Conservation (phyloP, 2,329 filamentous ascomycete species). For the Xylaria sp. region DNA sequence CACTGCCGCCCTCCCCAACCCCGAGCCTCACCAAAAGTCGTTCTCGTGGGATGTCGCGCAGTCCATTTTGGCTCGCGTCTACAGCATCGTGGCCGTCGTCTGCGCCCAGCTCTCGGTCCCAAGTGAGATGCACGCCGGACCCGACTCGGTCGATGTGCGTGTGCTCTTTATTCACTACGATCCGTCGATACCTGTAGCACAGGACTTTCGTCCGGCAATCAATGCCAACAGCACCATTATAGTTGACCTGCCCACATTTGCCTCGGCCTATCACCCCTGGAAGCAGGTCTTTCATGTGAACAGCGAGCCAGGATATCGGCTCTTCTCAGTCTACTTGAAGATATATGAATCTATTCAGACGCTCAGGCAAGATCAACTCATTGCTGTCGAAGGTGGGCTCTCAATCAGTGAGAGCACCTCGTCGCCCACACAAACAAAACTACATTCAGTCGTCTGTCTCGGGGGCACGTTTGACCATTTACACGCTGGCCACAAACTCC, state of each 20-base stretch:
- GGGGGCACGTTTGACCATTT: slow-evolving; percentile 98
- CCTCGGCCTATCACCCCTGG: slow-evolving; percentile 69
- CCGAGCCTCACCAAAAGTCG: slow-evolving; percentile 61
- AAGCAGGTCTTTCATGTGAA: slow-evolving; percentile 72
- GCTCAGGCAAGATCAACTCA: slow-evolving; percentile 62
- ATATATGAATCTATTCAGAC: slow-evolving; percentile 60
- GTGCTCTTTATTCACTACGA: slow-evolving; percentile 78
- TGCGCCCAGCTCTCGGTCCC: slow-evolving; percentile 71
- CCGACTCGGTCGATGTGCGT: slow-evolving; percentile 79
- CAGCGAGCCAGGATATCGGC: slow-evolving; percentile 70
- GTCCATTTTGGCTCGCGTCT: slow-evolving; percentile 78
- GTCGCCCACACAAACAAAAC: slow-evolving; percentile 41
- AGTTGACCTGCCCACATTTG: slow-evolving; percentile 63
- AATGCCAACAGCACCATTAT: slow-evolving; percentile 60
- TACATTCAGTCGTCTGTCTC: slow-evolving; percentile 76
- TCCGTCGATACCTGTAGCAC: slow-evolving; percentile 48
- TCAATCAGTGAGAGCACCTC: slow-evolving; percentile 54
- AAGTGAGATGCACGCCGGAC: slow-evolving; percentile 68
- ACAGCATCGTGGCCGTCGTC: slow-evolving; percentile 80
- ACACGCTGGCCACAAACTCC: slow-evolving; percentile 94
- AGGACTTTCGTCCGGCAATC: slow-evolving; percentile 53
- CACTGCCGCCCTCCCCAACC: slow-evolving; percentile 65
- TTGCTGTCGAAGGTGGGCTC: slow-evolving; percentile 64
- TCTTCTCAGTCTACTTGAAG: slow-evolving; percentile 63
- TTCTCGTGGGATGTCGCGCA: slow-evolving; percentile 76